These are phyloP conservation scores for Plantago coronopus DNA, from an alignment of 305 asterid species.

Conservation along the genomic window DNA sequence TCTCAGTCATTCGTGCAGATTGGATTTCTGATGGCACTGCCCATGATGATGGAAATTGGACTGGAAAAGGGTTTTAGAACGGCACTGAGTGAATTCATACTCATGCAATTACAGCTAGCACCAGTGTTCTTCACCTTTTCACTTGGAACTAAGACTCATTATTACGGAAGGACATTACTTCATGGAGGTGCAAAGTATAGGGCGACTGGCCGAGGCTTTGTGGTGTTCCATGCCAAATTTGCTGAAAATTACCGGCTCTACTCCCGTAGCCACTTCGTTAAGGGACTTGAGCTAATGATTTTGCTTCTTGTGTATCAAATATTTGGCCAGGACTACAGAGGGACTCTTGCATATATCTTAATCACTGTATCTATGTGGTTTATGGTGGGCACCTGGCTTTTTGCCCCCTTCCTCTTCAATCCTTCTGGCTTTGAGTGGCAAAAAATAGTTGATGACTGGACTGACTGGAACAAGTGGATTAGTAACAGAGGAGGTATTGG, in stretches of 20 bases:
- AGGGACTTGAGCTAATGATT: conserved; percentile 84
- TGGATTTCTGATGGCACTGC: conserved; percentile 88
- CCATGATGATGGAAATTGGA: conserved; percentile 97
- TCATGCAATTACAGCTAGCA: conserved; percentile 84
- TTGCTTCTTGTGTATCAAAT: conserved; percentile 73
- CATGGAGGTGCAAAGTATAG: conserved; percentile 93
- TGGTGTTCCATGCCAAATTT: conserved; percentile 89
- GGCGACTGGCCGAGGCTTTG: conserved; percentile 88
- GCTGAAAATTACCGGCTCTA: conserved; percentile 84
- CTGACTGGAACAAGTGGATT: conserved; percentile 95
- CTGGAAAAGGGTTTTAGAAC: conserved; percentile 85
- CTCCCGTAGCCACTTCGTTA: conserved; percentile 90
- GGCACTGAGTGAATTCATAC: conserved; percentile 78
- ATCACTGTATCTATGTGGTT: conserved; percentile 89
- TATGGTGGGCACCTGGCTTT: conserved; percentile 95
- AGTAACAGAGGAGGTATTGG: conserved; percentile 91
- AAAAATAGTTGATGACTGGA: conserved; percentile 92
- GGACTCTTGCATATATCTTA: conserved; percentile 65
- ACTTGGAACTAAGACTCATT: conserved; percentile 86
- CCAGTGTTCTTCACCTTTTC: conserved; percentile 92
- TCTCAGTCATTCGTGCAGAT: conserved; percentile 91
- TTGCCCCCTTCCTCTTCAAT: conserved; percentile 89
- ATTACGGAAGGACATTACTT: conserved; percentile 80
- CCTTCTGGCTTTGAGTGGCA: conserved; percentile 99
- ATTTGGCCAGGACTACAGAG: conserved; percentile 67